Evolutionary conservation across 768 basidiomycete genomes (phyloP).

Genomic region (Suillus sp.): DNA sequence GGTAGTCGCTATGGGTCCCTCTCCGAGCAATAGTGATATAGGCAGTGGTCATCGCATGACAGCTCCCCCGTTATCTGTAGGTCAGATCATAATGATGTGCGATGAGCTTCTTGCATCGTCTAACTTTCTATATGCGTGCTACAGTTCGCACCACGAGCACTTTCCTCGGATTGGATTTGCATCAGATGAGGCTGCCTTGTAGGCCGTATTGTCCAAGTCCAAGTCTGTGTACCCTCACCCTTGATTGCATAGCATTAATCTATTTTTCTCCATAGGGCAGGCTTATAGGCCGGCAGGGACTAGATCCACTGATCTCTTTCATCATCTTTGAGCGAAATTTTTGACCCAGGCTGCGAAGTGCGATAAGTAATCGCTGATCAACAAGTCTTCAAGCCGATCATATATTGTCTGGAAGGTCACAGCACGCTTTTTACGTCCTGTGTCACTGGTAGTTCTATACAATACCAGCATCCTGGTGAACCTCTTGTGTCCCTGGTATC

Average conservation of each 20-base stretch:
- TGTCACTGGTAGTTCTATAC: background rate
- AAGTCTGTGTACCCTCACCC: background rate
- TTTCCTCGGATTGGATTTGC: background rate
- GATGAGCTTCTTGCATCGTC: too few species aligned
- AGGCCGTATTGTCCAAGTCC: background rate
- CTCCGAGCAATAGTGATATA: too few species aligned
- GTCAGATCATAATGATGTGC: too few species aligned
- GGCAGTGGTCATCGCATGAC: too few species aligned
- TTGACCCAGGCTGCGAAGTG: background rate
- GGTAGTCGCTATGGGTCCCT: background rate
- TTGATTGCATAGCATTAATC: background rate
- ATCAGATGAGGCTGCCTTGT: background rate
- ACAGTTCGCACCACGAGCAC: too few species aligned
- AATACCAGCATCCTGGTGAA: constrained; percentile 79
- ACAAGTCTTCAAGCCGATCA: background rate
- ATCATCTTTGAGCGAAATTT: background rate
- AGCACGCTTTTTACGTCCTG: background rate
- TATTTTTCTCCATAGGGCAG: background rate
- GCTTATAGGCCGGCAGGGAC: background rate
- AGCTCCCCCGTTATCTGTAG: too few species aligned
- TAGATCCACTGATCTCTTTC: background rate
- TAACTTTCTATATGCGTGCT: too few species aligned
- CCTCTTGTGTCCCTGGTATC: constrained; percentile 35
- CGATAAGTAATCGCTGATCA: background rate
- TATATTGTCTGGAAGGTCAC: background rate